These are phyloP conservation scores for Populus tremula DNA, from an alignment of 345 rosid species.

Conservation along the genomic window DNA sequence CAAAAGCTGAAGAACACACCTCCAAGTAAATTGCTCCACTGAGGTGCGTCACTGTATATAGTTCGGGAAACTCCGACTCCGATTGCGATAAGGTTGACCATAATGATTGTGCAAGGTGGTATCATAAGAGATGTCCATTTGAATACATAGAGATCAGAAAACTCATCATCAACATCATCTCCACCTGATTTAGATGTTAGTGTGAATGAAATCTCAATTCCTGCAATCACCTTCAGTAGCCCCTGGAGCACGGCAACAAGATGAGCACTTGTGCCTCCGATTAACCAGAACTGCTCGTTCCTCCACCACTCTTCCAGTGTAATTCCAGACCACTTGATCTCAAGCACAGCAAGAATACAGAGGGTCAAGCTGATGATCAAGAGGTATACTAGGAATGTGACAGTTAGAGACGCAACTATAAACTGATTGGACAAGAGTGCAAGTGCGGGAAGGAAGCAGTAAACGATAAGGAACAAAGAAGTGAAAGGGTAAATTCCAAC, in stretches of 20 bases:
- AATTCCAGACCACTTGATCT: constrained; percentile 79
- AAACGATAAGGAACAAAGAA: constrained; percentile 68
- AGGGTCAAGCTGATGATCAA: constrained; percentile 56
- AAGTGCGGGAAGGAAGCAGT: constrained; percentile 82
- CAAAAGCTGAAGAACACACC: constrained; percentile 78
- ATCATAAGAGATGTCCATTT: constrained; percentile 82
- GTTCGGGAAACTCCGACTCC: constrained; percentile 56
- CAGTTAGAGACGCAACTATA: constrained; percentile 50
- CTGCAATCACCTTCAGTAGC: constrained; percentile 69
- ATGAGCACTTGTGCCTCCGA: constrained; percentile 89
- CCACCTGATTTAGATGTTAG: constrained; percentile 66
- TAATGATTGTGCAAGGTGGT: constrained; percentile 69
- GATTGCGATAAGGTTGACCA: constrained; percentile 68
- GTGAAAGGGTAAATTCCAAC: constrained; percentile 86
- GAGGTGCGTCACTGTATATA: constrained; percentile 42
- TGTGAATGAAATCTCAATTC: constrained; percentile 75
- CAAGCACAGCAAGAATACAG: constrained; percentile 62
- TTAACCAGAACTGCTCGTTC: constrained; percentile 88
- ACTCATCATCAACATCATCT: constrained; percentile 64
- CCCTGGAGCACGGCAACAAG: constrained; percentile 81
- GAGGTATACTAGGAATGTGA: constrained; percentile 60
- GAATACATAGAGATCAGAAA: constrained; percentile 61
- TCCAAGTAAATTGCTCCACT: constrained; percentile 70
- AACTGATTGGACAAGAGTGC: constrained; percentile 68
- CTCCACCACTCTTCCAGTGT: constrained; percentile 88